Base-by-base conservation (phyloP, 2,329 filamentous ascomycete species). In the Penicillium verrucosum region DNA sequence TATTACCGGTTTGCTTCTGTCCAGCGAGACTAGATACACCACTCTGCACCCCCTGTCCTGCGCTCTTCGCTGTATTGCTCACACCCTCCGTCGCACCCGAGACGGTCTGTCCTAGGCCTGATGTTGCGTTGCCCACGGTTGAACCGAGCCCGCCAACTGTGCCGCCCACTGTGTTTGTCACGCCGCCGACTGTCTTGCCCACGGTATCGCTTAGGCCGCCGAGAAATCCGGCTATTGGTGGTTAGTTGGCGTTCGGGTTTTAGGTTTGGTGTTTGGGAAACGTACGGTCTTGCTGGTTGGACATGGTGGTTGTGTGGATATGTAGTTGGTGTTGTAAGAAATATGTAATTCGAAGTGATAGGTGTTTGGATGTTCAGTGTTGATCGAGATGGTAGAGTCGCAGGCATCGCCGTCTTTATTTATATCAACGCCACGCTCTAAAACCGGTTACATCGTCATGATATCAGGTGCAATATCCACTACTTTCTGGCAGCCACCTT, bases 101-200 rank as follows among this genome's bases (percentile, higher is more conserved):
- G 4, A 70, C 64, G 0, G 68, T 69, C 25, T 65, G 45, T 9
- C 69, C 69, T 32, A 70, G 44, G 0, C 66, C 66, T 18, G 70
- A 64, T 23, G 72, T 73, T 51, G 69, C 68, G 49, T 68, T 65
- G 34, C 72, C 72, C 11, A 73, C 71, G 4, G 72, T 74, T 51
- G 67, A 68, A 18, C 70, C 70, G 5, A 73, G 54, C 21, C 70
- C 67, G 11, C 66, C 59, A 21, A 71, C 66, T 5, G 64, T 58
- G 30, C 30, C 44, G 38, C 70, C 70, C 2, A 70, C 49, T 2
- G 70, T 72, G 60, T 68, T 67, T 40, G 70, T 71, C 11, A 73
- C 61, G 51, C 72, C 73, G 56, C 67, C 65, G 29, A 70, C 66
- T 27, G 68, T 69, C 40, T 68, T 68, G 42, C 68, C 68, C 16